Evolutionary conservation across 371 early-diverging fungal species (phyloP), one percentile per base, ranked within the genome.

Genomic region (Mortierella sp.): DNA sequence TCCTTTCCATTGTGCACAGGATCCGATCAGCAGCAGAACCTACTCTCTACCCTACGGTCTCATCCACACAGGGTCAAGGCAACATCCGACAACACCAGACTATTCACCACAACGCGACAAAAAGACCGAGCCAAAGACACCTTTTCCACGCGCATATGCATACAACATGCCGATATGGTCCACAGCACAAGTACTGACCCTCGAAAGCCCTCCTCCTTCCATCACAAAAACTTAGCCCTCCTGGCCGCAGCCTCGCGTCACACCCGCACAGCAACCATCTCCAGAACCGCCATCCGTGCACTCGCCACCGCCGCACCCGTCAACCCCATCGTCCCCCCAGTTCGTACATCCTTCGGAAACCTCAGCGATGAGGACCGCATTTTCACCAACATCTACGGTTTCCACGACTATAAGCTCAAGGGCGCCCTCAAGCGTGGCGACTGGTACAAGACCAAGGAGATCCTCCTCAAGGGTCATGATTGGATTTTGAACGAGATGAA

Each of bases 371-470:
- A 95, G 82, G 99, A 99, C 90, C 95, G 99, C 79, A 98, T 99
- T 83, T 99, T 98, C 90, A 99, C 98, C 86, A 99, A 99, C 90
- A 87, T 99, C 70, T 99, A 99, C 88, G 95, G 94, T 14, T 91
- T 92, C 84, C 97, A 98, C 88, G 98, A 99, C 88, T 98, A 91
- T 83, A 90, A 93, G 26, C 92, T 99, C 59, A 91, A 94, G 78
- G 98, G 98, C 9, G 98, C 99, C 13, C 76, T 94, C 88, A 95
- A 95, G 90, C 96, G 98, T 80, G 98, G 99, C 74, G 98, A 99
- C 91, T 99, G 98, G 98, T 95, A 98, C 94, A 98, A 98, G 91
- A 99, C 99, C 76, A 99, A 99, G 91, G 98, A 99, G 88, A 94
- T 99, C 67, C 84, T 99, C 53, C 92, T 96, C 73, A 99, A 99